Percentiles rank a stretch among this genome's conserved stretches.
Evolutionary conservation across 2,329 filamentous ascomycete species (phyloP).

Genomic region (Colletotrichum sp.): DNA sequence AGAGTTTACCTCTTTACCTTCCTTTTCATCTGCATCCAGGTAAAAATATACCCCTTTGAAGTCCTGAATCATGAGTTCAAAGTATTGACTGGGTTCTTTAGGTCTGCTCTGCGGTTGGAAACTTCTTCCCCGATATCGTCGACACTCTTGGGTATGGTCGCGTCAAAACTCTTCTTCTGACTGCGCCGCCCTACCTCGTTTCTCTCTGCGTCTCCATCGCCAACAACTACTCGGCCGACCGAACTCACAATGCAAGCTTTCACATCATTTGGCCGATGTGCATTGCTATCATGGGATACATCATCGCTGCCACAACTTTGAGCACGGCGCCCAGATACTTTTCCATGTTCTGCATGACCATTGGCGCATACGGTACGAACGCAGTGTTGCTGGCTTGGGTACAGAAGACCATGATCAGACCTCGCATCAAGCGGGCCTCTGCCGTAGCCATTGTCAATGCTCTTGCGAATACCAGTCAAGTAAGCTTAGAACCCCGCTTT

Average conservation of each 20-base stretch:
- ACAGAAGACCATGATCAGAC: not conserved
- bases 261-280: not conserved
- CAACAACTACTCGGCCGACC: not conserved
- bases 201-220: not conserved
- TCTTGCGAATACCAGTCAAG: not conserved
- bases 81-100: not conserved
- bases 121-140: conserved; percentile 70
- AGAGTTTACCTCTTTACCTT: conserved; percentile 31
- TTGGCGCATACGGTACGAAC: not conserved
- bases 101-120: conserved; percentile 61
- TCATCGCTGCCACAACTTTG: not conserved
- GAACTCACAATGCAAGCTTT: not conserved
- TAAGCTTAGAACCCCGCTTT: not conserved
- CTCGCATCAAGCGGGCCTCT: not conserved
- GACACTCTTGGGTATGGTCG: conserved; percentile 62
- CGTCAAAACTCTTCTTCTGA: conserved; percentile 61
- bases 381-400: not conserved
- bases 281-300: not conserved
- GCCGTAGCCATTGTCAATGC: not conserved
- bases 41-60: not conserved
- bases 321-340: not conserved
- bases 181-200: conserved; percentile 41
- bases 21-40: not conserved
- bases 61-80: not conserved
- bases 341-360: not conserved